These are phyloP conservation scores for Heliosperma pusillum DNA, from an alignment of 148 eudicot species.

Conservation along the genomic window DNA sequence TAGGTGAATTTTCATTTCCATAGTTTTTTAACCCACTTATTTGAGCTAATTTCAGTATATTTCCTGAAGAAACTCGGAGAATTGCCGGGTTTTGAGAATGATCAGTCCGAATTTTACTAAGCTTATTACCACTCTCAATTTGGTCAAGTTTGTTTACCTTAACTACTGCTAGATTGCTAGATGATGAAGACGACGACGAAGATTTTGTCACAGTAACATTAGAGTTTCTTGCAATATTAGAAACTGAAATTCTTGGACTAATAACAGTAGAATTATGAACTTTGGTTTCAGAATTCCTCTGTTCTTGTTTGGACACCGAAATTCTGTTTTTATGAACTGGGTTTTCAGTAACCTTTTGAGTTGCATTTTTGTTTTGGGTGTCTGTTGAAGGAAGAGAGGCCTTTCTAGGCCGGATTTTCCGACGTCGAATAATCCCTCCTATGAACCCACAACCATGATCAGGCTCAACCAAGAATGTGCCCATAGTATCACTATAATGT, in stretches of 20 bases:
- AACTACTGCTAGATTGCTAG: slow-evolving; percentile 19
- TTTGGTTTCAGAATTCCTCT: not conserved
- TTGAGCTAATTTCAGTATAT: slow-evolving; percentile 40
- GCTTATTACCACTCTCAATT: not conserved
- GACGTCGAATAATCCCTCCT: slow-evolving; percentile 30
- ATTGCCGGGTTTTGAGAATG: slow-evolving; percentile 22
- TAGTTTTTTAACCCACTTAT: slow-evolving; percentile 38
- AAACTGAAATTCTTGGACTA: slow-evolving; percentile 5
- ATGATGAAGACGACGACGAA: slow-evolving; percentile 17
- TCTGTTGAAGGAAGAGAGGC: slow-evolving; percentile 21
- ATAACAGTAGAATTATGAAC: not conserved
- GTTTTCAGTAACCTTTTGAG: not conserved
- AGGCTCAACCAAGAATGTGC: slow-evolving; percentile 24
- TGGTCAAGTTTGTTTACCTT: slow-evolving; percentile 23
- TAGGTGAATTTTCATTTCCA: slow-evolving; percentile 8
- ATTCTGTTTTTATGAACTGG: too few relatives aligned
- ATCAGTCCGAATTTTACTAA: slow-evolving; percentile 1
- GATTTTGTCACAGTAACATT: slow-evolving; percentile 28
- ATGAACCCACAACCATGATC: slow-evolving; percentile 52
- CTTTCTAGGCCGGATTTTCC: slow-evolving; percentile 22
- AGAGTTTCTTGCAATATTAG: not conserved
- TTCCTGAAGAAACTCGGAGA: slow-evolving; percentile 43
- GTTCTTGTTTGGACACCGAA: not conserved
- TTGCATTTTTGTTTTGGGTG: slow-evolving; percentile 10
- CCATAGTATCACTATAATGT: slow-evolving; percentile 11